Conservation (phyloP, 2,329 filamentous ascomycete species). For the Beauveria pseudobassiana region DNA sequence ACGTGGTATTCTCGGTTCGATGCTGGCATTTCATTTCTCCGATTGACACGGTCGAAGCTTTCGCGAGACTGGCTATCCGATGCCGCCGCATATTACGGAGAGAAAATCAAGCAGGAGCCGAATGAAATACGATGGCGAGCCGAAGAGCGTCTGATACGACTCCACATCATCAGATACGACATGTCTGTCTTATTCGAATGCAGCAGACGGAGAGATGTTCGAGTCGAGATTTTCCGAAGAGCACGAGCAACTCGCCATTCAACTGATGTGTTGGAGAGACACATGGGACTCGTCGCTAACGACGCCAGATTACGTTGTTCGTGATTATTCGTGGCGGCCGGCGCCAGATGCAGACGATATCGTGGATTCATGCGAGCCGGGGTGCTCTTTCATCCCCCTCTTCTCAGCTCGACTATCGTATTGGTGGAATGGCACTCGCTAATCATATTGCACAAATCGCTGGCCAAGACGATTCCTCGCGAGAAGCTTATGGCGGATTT, state of each 20-base stretch:
- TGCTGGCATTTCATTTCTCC: conserved; percentile 74
- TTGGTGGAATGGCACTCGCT: conserved; percentile 72
- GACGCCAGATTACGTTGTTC: conserved; percentile 55
- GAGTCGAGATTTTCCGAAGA: conserved; percentile 58
- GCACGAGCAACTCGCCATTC: conserved; percentile 44
- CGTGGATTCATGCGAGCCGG: conserved; percentile 64
- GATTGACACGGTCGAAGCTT: conserved; percentile 66
- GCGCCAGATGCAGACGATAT: conserved; percentile 55
- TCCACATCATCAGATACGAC: conserved; percentile 70
- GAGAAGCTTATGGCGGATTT: conserved; percentile 47
- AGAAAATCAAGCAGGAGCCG: conserved; percentile 52
- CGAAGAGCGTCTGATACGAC: conserved; percentile 56
- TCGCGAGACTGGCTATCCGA: conserved; percentile 70
- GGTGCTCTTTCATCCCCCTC: conserved; percentile 59
- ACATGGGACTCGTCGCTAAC: conserved; percentile 55
- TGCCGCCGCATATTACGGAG: conserved; percentile 54
- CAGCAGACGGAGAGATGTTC: conserved; percentile 55
- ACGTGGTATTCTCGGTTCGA: conserved; percentile 92
- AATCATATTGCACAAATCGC: conserved; percentile 72
- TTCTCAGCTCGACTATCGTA: conserved; percentile 69
- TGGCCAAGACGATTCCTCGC: conserved; percentile 52
- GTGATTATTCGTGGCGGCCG: conserved; percentile 49
- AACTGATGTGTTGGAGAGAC: conserved; percentile 42
- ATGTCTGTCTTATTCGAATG: conserved; percentile 70
- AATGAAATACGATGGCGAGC: conserved; percentile 58